Base-by-base conservation (phyloP, 352 stramenopile genomes). In the Phytophthora sansomeana region DNA sequence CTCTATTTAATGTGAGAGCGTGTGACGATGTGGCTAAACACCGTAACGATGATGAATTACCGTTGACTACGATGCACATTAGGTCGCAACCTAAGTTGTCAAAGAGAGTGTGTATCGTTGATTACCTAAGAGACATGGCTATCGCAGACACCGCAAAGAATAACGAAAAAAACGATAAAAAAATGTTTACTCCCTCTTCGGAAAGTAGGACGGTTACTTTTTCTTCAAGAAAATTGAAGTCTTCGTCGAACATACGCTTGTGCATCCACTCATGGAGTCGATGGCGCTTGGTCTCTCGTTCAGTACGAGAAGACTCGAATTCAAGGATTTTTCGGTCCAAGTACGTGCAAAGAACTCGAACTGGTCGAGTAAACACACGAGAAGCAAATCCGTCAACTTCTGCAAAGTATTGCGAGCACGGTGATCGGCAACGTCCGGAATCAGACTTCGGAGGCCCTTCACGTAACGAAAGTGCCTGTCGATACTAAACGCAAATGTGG, bases 341-440 rank as follows among this genome's bases (percentile, higher is more conserved):
- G 28, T 47, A 30, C 11, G 36, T 57, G 49, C n/a, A 44, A 19
- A 24, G 21, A 24, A 24, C 21, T 24, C 21, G 21, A 24, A 24
- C 21, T 24, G 21, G 21, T 41, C 21, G 36, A 59, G 17, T 26
- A 42, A 26, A 17, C 21, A 3, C 21, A 35, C 13, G 9, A 59
- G 10, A 10, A 59, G 24, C 4, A 33, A n/a, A 26, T 59, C 51
- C 36, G 51, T 50, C 0, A 59, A 38, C 28, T 14, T n/a, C 7
- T 59, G 38, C 19, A 59, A 29, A 14, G 49, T 26, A 21, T 59
- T 59, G 8, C 39, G 38, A 32, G 53, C 41, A 32, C 29, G 38
- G 6, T 30, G 29, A 24, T 51, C 53, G 17, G 53, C 38, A 51
- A 38, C 53, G 39, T 60, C 39, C 13, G 52, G 52, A 43, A 51